Evolutionary conservation across 1,284 basidiomycete species (phyloP).

Genomic region (Moniliella sp.): DNA sequence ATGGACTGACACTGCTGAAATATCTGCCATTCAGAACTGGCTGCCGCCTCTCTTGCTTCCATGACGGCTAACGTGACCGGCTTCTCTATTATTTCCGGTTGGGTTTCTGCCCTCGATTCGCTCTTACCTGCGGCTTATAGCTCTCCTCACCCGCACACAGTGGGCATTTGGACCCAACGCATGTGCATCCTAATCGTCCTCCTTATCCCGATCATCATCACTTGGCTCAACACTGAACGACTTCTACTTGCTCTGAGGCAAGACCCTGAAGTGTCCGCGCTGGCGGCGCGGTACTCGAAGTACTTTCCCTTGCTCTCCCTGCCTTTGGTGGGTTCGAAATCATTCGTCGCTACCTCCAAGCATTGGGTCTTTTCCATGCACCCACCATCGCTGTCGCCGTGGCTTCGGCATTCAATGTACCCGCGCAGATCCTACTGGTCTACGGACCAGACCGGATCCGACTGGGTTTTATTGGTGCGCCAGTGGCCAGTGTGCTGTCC

Average conservation of each 20-base stretch:
- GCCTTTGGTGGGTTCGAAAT: conserved; percentile 46
- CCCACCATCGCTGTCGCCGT: conserved; percentile 66
- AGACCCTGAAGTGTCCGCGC: conserved; percentile 59
- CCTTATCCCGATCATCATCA: too few relatives aligned
- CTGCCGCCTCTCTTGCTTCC: conserved; percentile 21
- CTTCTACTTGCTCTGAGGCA: conserved; percentile 63
- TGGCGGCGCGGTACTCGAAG: conserved; percentile 54
- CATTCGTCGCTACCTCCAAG: conserved; percentile 23
- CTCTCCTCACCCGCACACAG: conserved; percentile 9
- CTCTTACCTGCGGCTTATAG: conserved; percentile 79
- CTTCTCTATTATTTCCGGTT: conserved; percentile 39
- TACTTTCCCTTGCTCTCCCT: conserved; percentile 60
- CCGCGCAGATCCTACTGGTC: conserved; percentile 60
- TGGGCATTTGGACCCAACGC: too few relatives aligned
- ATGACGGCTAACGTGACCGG: conserved; percentile 33
- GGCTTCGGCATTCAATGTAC: conserved; percentile 63
- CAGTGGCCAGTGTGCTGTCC: conserved; percentile 64
- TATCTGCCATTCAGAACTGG: too few relatives aligned
- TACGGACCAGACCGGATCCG: conserved; percentile 36
- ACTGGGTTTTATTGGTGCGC: conserved; percentile 78
- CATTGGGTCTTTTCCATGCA: conserved; percentile 53
- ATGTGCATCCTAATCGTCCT: too few relatives aligned
- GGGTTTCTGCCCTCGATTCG: conserved; percentile 62
- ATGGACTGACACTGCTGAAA: too few relatives aligned
- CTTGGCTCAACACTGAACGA: conserved; percentile 55